These are phyloP conservation scores for Pelargonium cotyledonis DNA, from an alignment of 441 rosid genomes.

Conservation along the genomic window DNA sequence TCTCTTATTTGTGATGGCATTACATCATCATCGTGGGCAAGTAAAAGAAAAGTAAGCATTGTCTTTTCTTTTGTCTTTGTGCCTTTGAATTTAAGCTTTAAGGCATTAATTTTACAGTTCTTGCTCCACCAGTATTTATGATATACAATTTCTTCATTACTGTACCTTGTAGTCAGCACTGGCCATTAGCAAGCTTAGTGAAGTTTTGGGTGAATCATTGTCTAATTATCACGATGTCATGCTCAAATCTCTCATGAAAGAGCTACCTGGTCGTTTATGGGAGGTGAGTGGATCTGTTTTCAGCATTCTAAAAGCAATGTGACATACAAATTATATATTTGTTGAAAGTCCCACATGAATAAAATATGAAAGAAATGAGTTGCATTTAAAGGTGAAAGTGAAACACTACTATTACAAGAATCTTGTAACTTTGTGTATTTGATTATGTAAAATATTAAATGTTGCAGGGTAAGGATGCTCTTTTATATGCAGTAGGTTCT, in stretches of 20 bases:
- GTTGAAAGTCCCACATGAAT: too few species aligned
- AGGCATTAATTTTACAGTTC: conserved; percentile 1
- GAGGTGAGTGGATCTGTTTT: conserved; percentile 47
- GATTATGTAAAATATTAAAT: background rate
- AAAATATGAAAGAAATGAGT: conserved; percentile 11
- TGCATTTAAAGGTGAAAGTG: background rate
- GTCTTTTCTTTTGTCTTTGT: conserved; percentile 8
- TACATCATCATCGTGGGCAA: conserved; percentile 82
- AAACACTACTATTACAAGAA: background rate
- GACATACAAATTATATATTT: background rate
- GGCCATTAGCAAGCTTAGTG: conserved; percentile 79
- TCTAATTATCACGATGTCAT: conserved; percentile 53
- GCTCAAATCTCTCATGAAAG: conserved; percentile 64
- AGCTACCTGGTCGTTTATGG: conserved; percentile 93
- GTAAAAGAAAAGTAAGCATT: conserved; percentile 66
- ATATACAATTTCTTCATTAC: conserved; percentile 15
- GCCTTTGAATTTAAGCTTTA: conserved; percentile 2
- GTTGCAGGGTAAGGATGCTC: conserved; percentile 82
- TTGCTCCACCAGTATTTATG: conserved; percentile 12
- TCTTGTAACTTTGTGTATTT: background rate
- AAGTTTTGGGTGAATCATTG: conserved; percentile 78
- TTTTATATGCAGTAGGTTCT: conserved; percentile 72
- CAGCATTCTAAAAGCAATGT: conserved; percentile 5
- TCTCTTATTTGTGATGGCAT: conserved; percentile 68
- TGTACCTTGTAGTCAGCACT: conserved; percentile 58